Base-by-base conservation (phyloP, 345 rosid genomes). In the Anastatica hierochuntica region DNA sequence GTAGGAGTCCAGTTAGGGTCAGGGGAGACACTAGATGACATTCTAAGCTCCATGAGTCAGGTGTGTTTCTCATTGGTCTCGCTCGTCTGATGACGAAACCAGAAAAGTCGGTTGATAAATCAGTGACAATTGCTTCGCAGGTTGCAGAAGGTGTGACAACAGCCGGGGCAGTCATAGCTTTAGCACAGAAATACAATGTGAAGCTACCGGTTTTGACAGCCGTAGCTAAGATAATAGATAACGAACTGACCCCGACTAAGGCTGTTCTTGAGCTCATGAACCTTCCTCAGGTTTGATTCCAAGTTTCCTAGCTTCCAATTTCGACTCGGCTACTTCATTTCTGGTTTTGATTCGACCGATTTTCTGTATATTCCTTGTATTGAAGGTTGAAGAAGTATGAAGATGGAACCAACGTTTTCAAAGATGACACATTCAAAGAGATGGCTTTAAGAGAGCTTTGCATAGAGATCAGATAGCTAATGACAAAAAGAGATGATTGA, bases 101-200 rank as follows among this genome's bases (percentile, higher is more conserved):
- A 57, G 2, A 29, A 19, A 43, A 33, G 42, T 43, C 56, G 18
- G 43, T 45, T 52, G n/a, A 19, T 48, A 33, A 15, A n/a, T 31
- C 15, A 9, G 39, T 21, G 41, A 14, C 30, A 6, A 39, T 2
- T n/a, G 3, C 14, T 36, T 16, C 16, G 2, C 53, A 89, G 95
- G 95, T 90, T 33, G 95, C 95, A 11, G 97, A 90, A 76, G 97
- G 97, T 27, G 86, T 90, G 56, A 77, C 97, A 45, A 90, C 95
- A 0, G 97, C 97, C 0, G 95, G 97, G 49, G 97, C 95, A 37
- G 95, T 85, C 42, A 79, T 85, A 72, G 88, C 97, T 39, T 68
- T 85, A 73, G 97, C 95, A 53, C 94, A 90, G 76, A 90, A 90
- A 74, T 90, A 85, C 64, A 83, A 85, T 23, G 95, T 85, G 55